These are phyloP conservation scores for Pythium coloratum DNA, from an alignment of 352 stramenopile genomes.

Conservation along the genomic window DNA sequence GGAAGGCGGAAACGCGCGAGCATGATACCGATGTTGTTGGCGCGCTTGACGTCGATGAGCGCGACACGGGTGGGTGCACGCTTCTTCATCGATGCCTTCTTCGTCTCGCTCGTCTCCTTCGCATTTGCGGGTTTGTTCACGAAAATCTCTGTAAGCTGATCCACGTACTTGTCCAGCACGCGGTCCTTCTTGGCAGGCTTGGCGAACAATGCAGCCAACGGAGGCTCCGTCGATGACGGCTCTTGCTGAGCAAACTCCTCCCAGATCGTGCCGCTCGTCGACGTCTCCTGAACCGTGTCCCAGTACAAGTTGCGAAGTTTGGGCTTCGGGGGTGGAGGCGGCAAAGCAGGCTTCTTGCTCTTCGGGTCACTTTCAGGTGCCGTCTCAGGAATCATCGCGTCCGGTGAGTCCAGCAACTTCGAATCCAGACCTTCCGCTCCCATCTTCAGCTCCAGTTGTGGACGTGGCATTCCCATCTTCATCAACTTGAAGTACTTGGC, in stretches of 20 bases:
- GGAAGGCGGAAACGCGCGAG: constrained; percentile 79
- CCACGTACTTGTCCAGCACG: constrained; percentile 66
- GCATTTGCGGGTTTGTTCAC: constrained; percentile 75
- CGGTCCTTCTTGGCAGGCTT: constrained; percentile 38
- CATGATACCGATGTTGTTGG: constrained; percentile 90
- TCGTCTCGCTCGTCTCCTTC: constrained; percentile 46
- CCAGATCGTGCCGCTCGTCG: constrained; percentile 71
- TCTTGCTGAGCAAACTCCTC: constrained; percentile 42
- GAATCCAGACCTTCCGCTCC: constrained; percentile 88
- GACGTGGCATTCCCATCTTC: constrained; percentile 93
- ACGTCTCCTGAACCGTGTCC: constrained; percentile 63
- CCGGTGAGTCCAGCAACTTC: constrained; percentile 84
- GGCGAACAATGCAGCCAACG: constrained; percentile 45
- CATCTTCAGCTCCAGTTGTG: constrained; percentile 93
- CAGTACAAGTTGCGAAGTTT: constrained; percentile 87
- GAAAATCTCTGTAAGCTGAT: constrained; percentile 72
- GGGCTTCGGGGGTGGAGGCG: constrained; percentile 57
- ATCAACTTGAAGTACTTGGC: constrained; percentile 96
- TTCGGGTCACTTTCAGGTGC: constrained; percentile 25
- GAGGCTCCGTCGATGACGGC: constrained; percentile 10
- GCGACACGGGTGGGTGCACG: constrained; percentile 70
- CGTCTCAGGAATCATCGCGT: constrained; percentile 64
- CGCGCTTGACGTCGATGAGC: constrained; percentile 80
- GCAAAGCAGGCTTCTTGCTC: constrained; percentile 29
- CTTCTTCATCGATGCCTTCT: constrained; percentile 49